Evolutionary conservation across 75 land plant species (phyloP).

Genomic region (Adiantum capillusveneris): DNA sequence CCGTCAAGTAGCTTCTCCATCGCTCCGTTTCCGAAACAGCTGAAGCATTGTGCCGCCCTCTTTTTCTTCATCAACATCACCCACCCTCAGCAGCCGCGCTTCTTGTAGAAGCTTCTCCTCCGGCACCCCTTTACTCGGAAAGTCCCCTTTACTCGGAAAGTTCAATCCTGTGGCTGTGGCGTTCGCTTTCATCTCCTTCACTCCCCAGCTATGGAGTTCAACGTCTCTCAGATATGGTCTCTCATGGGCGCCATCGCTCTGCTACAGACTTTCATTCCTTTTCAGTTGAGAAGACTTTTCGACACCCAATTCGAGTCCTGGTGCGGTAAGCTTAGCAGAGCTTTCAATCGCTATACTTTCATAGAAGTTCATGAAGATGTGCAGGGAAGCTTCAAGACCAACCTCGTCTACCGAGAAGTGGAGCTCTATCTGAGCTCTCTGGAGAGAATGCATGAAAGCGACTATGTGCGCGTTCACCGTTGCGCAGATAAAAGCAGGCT

Average conservation of each 20-base stretch:
- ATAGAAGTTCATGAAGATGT: conserved; percentile 64
- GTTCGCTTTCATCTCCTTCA: too few relatives aligned
- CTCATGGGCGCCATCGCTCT: conserved; percentile 62
- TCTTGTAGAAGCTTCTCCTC: too few relatives aligned
- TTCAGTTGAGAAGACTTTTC: conserved; percentile 39
- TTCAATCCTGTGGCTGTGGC: too few relatives aligned
- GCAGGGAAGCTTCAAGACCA: conserved; percentile 48
- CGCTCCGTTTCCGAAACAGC: too few relatives aligned
- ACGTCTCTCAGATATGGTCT: conserved; percentile 62
- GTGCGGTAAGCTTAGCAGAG: conserved; percentile 19
- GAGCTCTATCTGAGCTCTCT: conserved; percentile 54
- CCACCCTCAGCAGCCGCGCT: too few relatives aligned
- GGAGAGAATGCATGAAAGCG: conserved; percentile 14
- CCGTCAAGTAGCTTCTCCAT: too few relatives aligned
- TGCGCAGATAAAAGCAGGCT: conserved; percentile 22
- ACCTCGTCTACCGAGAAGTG: conserved; percentile 61
- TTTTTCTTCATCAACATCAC: too few relatives aligned
- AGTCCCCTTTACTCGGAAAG: too few relatives aligned
- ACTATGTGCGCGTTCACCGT: conserved; percentile 29
- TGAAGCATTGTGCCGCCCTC: too few relatives aligned
- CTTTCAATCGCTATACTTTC: conserved; percentile 46
- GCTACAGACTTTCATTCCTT: conserved; percentile 53
- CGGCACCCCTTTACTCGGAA: too few relatives aligned
- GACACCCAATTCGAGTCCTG: conserved; percentile 30
- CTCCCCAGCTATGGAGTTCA: not conserved